phyloP scores from a whole-genome alignment of 257 asterid species.

The Nicotiana otophora region DNA sequence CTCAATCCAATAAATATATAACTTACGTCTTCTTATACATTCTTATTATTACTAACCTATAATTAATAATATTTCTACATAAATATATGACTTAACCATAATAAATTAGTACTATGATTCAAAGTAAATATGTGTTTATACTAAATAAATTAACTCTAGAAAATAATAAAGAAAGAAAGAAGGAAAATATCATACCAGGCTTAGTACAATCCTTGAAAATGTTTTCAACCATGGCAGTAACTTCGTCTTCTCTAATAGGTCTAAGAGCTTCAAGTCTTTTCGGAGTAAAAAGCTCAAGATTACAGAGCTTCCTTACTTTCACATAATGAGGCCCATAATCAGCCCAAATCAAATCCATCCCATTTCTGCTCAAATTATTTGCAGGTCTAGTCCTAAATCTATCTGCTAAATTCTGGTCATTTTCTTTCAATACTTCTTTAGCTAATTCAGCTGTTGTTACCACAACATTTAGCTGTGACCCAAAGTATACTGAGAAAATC shows the following conservation, averaged over 20 bases:
- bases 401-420: slow-evolving; percentile 33
- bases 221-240: slow-evolving; percentile 70
- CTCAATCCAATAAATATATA: too few species aligned
- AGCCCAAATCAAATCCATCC: slow-evolving; percentile 83
- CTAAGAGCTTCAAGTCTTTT: slow-evolving; percentile 69
- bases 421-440: slow-evolving; percentile 31
- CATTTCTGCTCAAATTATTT: slow-evolving; percentile 58
- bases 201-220: slow-evolving; percentile 48
- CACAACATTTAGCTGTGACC: slow-evolving; percentile 33
- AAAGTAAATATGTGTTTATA: too few species aligned
- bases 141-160: too few species aligned
- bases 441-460: slow-evolving; percentile 29
- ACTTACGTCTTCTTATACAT: too few species aligned
- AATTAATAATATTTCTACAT: too few species aligned
- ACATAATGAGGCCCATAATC: slow-evolving; percentile 91
- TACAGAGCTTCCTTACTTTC: slow-evolving; percentile 75
- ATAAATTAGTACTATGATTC: too few species aligned
- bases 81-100: too few species aligned
- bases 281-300: slow-evolving; percentile 66
- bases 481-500: slow-evolving; percentile 30
- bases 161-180: not conserved
- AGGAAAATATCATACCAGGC: slow-evolving; percentile 35
- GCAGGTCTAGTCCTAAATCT: slow-evolving; percentile 23
- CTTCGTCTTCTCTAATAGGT: slow-evolving; percentile 84
- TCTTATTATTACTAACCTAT: too few species aligned